Evolutionary conservation across 2,329 filamentous ascomycete species (phyloP).

Genomic region (Myrmaecium sp.): DNA sequence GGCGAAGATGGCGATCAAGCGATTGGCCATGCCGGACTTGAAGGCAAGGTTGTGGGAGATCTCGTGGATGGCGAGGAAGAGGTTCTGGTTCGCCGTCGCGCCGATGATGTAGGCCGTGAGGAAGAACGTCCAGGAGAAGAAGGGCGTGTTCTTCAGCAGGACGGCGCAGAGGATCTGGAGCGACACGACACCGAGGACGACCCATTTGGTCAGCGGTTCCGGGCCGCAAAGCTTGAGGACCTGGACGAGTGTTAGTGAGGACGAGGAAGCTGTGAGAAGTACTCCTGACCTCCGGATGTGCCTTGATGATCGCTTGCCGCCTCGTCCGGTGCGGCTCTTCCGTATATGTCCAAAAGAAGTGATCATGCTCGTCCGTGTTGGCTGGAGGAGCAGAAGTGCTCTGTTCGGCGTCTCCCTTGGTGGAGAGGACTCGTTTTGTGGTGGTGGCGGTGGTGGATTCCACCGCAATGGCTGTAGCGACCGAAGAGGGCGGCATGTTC

Average conservation of each 20-base stretch:
- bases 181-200: conserved; percentile 67
- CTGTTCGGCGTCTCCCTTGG: too few relatives aligned
- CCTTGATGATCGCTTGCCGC: conserved; percentile 89
- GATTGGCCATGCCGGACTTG: conserved; percentile 60
- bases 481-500: too few relatives aligned
- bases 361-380: conserved; percentile 22
- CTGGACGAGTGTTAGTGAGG: conserved; percentile 27
- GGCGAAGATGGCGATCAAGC: conserved; percentile 77
- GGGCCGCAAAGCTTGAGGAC: conserved; percentile 94
- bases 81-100: conserved; percentile 92
- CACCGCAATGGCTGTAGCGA: too few relatives aligned
- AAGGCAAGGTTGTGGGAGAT: conserved; percentile 97
- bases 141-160: conserved; percentile 55
- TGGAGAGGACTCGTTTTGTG: too few relatives aligned
- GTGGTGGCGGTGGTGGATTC: too few relatives aligned
- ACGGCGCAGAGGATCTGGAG: conserved; percentile 68
- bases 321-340: conserved; percentile 91
- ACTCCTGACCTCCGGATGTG: conserved; percentile 69
- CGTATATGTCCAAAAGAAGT: conserved; percentile 98
- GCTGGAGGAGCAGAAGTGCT: too few relatives aligned
- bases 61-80: conserved; percentile 96
- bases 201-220: conserved; percentile 88
- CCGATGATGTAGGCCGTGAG: conserved; percentile 78
- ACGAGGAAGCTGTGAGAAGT: conserved; percentile 1
- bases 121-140: conserved; percentile 75